Conservation (phyloP, 179 eudicot genomes). For the Actinidia polygama region DNA sequence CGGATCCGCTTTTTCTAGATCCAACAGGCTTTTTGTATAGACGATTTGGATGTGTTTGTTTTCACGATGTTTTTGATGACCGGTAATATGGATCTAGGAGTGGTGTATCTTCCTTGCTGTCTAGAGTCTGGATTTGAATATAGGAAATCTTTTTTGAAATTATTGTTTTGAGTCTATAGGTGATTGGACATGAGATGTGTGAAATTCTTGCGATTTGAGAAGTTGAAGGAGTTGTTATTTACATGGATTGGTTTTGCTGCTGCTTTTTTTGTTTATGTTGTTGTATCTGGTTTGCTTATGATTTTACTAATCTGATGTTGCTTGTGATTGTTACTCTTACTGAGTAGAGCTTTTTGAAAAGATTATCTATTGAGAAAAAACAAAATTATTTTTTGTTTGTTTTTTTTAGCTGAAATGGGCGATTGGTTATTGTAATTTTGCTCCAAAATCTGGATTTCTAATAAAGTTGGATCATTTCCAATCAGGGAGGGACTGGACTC, state of each 20-base stretch:
- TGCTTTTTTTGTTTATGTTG: neutral
- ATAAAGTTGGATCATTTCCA: neutral
- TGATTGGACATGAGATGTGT: neutral
- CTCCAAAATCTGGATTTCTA: slow-evolving; percentile 10
- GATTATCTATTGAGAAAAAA: neutral
- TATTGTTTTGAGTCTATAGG: neutral
- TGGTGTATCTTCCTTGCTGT: neutral
- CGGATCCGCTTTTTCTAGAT: slow-evolving; percentile 14
- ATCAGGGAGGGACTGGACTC: too few species aligned
- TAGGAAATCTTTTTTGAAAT: neutral
- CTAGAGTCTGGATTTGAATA: neutral
- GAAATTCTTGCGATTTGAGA: neutral
- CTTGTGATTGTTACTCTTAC: neutral
- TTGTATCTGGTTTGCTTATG: neutral
- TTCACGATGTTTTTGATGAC: neutral
- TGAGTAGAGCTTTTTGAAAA: neutral
- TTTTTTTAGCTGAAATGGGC: too few species aligned
- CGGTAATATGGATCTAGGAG: slow-evolving; percentile 5
- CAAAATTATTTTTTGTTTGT: neutral
- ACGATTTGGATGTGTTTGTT: neutral
- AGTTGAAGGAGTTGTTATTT: neutral
- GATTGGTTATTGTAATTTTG: neutral
- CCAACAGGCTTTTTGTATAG: neutral
- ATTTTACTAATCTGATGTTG: neutral
- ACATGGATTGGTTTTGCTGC: neutral